phyloP scores from a whole-genome alignment of 345 rosid genomes.

The Anacardium occidentale region DNA sequence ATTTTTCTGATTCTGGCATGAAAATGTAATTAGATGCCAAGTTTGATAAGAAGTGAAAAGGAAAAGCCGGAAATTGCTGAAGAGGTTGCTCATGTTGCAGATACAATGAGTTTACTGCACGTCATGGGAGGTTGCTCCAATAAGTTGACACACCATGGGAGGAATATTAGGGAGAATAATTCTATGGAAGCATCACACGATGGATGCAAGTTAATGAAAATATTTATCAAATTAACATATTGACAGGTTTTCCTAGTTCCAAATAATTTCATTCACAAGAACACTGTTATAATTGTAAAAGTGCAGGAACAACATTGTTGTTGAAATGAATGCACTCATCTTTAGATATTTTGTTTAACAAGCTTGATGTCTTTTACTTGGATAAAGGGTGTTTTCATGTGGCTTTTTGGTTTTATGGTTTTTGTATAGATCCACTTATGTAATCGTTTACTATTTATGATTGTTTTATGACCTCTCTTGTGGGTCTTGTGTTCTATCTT shows the following conservation, averaged over 20 bases:
- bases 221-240: neutral
- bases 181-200: neutral
- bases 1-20: slow-evolving; percentile 2
- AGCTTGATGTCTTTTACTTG: neutral
- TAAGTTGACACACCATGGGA: neutral
- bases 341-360: too few relatives aligned
- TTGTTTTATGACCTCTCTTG: too few relatives aligned
- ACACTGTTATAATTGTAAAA: slow-evolving; percentile 2
- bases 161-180: slow-evolving; percentile 7
- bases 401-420: too few relatives aligned
- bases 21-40: neutral
- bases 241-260: neutral
- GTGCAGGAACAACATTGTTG: slow-evolving; percentile 5
- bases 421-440: too few relatives aligned
- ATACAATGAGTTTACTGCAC: neutral
- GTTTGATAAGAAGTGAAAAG: neutral
- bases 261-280: too few relatives aligned
- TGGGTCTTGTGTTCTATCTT: too few relatives aligned
- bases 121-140: neutral
- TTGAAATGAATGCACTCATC: slow-evolving; percentile 8
- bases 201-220: slow-evolving; percentile 16
- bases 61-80: slow-evolving; percentile 9
- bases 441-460: too few relatives aligned
- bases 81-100: neutral
- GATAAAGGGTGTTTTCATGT: too few relatives aligned